These are phyloP conservation scores for Diaporthe australafricana DNA, from an alignment of 2,329 filamentous ascomycete genomes.

Conservation along the genomic window DNA sequence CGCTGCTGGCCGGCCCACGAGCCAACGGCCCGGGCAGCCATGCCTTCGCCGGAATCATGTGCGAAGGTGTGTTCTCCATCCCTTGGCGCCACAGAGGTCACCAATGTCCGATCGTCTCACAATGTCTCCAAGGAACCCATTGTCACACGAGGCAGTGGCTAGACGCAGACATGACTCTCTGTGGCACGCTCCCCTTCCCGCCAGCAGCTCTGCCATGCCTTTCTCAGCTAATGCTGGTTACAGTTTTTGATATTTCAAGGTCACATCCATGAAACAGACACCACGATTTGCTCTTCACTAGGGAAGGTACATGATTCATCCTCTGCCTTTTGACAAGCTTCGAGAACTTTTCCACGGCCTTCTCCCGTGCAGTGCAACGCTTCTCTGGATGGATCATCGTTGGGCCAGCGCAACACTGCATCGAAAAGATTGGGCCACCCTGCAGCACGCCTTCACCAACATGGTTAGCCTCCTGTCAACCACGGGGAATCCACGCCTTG, in stretches of 20 bases:
- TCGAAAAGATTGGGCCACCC: constrained; percentile 33
- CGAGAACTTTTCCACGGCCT: constrained; percentile 33
- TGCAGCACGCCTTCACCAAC: constrained; percentile 35
- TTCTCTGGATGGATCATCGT: constrained; percentile 30
- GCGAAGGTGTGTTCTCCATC: constrained; percentile 13
- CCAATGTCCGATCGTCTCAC: constrained; percentile 25
- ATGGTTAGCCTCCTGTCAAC: constrained; percentile 29
- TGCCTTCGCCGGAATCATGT: constrained; percentile 17
- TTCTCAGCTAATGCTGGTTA: constrained; percentile 32
- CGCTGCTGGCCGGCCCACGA: constrained; percentile 23
- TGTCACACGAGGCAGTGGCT: constrained; percentile 18
- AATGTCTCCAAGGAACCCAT: constrained; percentile 15
- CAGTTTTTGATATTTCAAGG: constrained; percentile 20
- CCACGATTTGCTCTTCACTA: constrained; percentile 12
- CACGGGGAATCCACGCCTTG: constrained; percentile 31
- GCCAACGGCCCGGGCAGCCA: constrained; percentile 29
- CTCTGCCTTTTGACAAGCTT: constrained; percentile 27
- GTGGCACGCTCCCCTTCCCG: constrained; percentile 15
- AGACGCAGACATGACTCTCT: constrained; percentile 33
- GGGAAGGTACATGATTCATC: constrained; percentile 27
- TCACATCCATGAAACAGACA: constrained; percentile 13
- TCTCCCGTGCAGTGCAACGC: constrained; percentile 31
- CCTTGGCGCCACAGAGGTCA: constrained; percentile 21
- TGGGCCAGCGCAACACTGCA: constrained; percentile 36
- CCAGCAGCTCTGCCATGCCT: neutral